A percentile compares a stretch with the other conserved stretches of the same genome.
Conservation (phyloP, 129 eudicot genomes). For the Escallonia rubra region DNA sequence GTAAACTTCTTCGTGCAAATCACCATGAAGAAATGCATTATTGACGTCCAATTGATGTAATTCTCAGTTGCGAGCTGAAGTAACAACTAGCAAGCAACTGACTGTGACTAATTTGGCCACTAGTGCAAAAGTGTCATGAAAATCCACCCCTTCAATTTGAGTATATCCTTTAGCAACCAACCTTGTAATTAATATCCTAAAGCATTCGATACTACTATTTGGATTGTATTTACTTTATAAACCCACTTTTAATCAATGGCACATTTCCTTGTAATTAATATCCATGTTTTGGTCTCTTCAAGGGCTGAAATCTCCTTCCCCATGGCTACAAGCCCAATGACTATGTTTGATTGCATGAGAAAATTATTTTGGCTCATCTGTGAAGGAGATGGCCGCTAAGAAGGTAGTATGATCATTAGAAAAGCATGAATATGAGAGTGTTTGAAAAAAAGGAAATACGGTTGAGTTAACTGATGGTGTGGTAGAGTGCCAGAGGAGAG, state of each 20-base stretch:
- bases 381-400: neutral
- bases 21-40: too few species aligned
- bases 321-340: slow-evolving; percentile 8
- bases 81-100: too few species aligned
- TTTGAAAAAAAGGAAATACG: neutral
- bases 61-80: too few species aligned
- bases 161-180: too few species aligned
- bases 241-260: slow-evolving; percentile 10
- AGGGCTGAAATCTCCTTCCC: neutral
- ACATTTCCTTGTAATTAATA: neutral
- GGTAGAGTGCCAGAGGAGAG: neutral
- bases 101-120: too few species aligned
- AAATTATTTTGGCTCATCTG: neutral
- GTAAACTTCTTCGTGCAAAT: too few species aligned
- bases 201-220: too few species aligned
- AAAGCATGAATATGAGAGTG: neutral
- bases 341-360: neutral
- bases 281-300: neutral
- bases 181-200: too few species aligned
- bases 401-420: neutral
- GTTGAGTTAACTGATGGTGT: neutral
- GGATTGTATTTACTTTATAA: neutral
- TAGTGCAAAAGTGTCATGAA: too few species aligned
- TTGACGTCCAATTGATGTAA: too few species aligned
- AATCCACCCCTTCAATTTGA: too few species aligned